These are phyloP conservation scores for Trypanosoma lewisi DNA, from an alignment of 208 protist genomes.

Conservation along the genomic window DNA sequence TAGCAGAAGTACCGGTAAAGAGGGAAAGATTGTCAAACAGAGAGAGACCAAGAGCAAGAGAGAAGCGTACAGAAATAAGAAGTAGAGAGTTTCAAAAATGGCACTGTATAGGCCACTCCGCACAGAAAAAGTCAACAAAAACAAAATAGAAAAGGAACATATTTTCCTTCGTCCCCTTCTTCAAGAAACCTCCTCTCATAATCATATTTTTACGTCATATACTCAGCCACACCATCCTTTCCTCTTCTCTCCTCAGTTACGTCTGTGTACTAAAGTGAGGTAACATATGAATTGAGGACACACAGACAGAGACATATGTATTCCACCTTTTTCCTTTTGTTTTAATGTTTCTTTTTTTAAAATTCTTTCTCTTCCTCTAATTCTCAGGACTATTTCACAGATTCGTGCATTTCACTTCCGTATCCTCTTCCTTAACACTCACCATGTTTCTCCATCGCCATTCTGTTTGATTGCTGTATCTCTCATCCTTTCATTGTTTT, in stretches of 20 bases:
- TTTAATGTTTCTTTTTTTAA: not conserved
- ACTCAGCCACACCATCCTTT: no score
- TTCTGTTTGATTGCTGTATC: no score
- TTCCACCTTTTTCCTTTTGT: not conserved
- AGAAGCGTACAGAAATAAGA: not conserved
- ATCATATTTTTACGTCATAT: no score
- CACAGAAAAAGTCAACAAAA: not conserved
- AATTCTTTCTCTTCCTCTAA: not conserved
- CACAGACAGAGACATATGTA: not conserved
- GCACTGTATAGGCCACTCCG: not conserved
- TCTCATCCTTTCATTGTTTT: not conserved
- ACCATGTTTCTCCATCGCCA: no score
- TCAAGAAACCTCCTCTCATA: not conserved
- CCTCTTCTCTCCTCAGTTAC: slow-evolving; percentile 1
- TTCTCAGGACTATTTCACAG: no score
- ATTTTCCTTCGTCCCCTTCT: slow-evolving; percentile 7
- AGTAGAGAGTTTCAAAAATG: not conserved
- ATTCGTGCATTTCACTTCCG: no score
- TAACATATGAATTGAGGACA: not conserved
- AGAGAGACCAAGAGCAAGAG: not conserved
- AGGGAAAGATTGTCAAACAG: no score
- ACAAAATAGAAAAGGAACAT: slow-evolving; percentile 11
- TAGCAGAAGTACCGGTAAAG: not conserved
- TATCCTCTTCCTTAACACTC: no score
- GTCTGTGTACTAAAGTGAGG: not conserved